Base-by-base conservation (phyloP, 352 stramenopile genomes). In the Pythium plurisporium region DNA sequence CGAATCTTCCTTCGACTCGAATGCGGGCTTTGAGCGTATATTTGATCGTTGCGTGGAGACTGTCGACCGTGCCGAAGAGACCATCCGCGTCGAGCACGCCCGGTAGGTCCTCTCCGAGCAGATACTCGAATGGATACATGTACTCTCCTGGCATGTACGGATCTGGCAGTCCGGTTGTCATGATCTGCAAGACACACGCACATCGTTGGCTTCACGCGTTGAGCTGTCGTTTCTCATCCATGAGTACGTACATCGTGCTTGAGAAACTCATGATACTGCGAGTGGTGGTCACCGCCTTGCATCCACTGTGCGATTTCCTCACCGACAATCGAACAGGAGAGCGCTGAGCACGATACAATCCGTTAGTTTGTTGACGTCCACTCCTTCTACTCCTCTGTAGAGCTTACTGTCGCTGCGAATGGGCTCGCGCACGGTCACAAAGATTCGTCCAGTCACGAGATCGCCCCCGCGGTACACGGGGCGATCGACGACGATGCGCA, bases 271-370 rank as follows among this genome's bases (percentile, higher is more conserved):
- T 83, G 73, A 51, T 79, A 86, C 47, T 79, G 67, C 8, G 78
- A 88, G 62, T 86, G 71, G 64, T 88, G 78, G 44, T 88, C 78
- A 3, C 56, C 67, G 23, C 41, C 62, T 57, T 86, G 68, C 59
- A 74, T 82, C 78, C 78, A 88, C 54, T 88, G 78, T 14, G 78
- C 75, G 40, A 80, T 86, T 37, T 88, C 78, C 59, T 88, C 78
- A 6, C 78, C 78, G 26, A 72, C 58, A 56, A 88, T 72, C 30
- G 67, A 74, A 48, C 70, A 81, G 58, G 79, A 72, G 53, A 88
- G 62, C 48, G 73, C 78, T 88, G 42, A n/a, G n/a, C n/a, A n/a
- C n/a, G n/a, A n/a, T n/a, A n/a, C n/a, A n/a, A n/a, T n/a, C 22
- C 8, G 26, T 49, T 30, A 49, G 42, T 49, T 22, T 6, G 4